Evolutionary conservation across 306 rosid species (phyloP).

Genomic region (Hippophae gyantsensis): DNA sequence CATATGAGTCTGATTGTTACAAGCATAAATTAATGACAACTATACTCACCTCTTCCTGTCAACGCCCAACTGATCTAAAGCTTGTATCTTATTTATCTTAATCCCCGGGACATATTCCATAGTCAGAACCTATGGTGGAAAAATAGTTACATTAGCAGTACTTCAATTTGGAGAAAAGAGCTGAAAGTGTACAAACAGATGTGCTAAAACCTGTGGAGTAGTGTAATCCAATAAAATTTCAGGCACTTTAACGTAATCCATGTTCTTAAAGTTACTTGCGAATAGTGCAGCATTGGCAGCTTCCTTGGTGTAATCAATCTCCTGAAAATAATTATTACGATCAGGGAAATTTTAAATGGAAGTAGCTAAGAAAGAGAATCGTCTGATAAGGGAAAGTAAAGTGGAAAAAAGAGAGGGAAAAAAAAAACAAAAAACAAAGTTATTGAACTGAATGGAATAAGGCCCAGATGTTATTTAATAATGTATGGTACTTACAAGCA

Average conservation of each 20-base stretch:
- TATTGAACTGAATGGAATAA: too few species aligned
- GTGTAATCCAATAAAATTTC: conserved; percentile 83
- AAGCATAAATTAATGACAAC: background rate
- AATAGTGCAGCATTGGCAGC: conserved; percentile 85
- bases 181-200: conserved; percentile 9
- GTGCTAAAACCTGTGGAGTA: conserved; percentile 70
- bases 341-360: background rate
- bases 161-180: background rate
- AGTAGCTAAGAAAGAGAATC: background rate
- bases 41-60: conserved; percentile 68
- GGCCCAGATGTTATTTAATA: too few species aligned
- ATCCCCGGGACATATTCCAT: conserved; percentile 99
- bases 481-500: too few species aligned
- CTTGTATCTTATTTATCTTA: conserved; percentile 89
- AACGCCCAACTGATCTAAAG: conserved; percentile 92
- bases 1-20: conserved; percentile 5
- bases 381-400: too few species aligned
- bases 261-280: conserved; percentile 71
- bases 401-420: too few species aligned
- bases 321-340: conserved; percentile 41
- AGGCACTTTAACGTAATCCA: conserved; percentile 92
- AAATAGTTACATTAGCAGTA: conserved; percentile 6
- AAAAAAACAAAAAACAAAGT: too few species aligned
- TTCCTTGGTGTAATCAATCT: conserved; percentile 98
- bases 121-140: conserved; percentile 64